Conservation (phyloP, 495 filamentous ascomycete species). For the Penicillium subrubescens region DNA sequence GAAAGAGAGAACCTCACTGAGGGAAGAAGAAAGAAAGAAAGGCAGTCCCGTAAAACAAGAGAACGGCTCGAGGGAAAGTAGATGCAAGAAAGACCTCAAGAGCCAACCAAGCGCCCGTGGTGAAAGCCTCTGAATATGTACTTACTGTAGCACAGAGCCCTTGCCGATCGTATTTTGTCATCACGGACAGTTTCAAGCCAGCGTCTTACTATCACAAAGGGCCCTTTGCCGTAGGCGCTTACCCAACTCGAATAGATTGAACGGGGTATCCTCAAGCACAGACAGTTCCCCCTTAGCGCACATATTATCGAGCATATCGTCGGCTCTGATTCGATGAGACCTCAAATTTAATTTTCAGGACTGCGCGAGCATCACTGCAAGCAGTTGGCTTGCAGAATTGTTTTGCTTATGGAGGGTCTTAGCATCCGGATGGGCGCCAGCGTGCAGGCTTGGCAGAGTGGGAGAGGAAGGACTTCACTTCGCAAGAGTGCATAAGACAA, state of each 20-base stretch:
- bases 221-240: slow-evolving; percentile 9
- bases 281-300: neutral
- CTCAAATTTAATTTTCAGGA: neutral
- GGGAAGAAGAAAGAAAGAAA: slow-evolving; percentile 16
- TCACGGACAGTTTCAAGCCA: slow-evolving; percentile 8
- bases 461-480: slow-evolving; percentile 3
- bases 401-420: slow-evolving; percentile 9
- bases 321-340: neutral
- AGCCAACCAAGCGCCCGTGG: slow-evolving; percentile 8
- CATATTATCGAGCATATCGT: neutral
- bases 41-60: slow-evolving; percentile 15
- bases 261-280: neutral
- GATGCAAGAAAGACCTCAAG: slow-evolving; percentile 10
- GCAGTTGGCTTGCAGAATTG: neutral
- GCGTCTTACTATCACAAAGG: slow-evolving; percentile 21
- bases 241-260: neutral
- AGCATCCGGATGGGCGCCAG: slow-evolving; percentile 20
- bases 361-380: neutral
- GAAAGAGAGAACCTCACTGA: slow-evolving; percentile 13
- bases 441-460: slow-evolving; percentile 29
- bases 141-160: neutral
- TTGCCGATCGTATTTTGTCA: neutral
- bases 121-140: slow-evolving; percentile 24
- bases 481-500: neutral
- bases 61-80: slow-evolving; percentile 10